Base-by-base conservation (phyloP, 345 rosid genomes). In the Dovyalis caffra region DNA sequence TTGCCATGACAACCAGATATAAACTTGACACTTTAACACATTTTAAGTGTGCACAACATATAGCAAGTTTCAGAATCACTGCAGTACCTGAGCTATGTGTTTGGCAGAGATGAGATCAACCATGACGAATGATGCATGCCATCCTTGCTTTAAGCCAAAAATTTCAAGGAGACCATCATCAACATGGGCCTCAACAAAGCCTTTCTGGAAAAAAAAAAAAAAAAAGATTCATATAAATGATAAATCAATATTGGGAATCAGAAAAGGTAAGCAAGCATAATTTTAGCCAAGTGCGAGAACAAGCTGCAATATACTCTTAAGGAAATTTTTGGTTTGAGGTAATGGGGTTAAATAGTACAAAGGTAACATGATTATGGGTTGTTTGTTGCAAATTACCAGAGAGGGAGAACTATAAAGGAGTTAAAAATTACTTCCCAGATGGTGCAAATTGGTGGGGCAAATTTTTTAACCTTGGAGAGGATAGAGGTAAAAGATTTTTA, bases 111-210 rank as follows among this genome's bases (percentile, higher is more conserved):
- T 96, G 81, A 96, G 98, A 74, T 96, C 99, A 69, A 96, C 97
- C 99, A 96, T 93, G 31, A 96, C 98, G 58, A 96, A 92, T 3
- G 98, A 95, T 62, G 99, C 98, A 86, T 95, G 99, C 98, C 99
- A 95, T 72, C 91, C 98, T 83, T 95, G 99, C 85, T 95, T 95
- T 74, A 93, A 80, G 43, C 99, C 98, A 78, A 93, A 95, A 68
- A 95, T 93, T 83, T 95, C 98, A 40, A 96, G 86, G 33, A 96
- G 87, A 64, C 99, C 98, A 81, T 96, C 99, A 81, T 90, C 97
- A 21, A 87, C 92, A 76, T 90, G 95, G 29, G 99, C 98, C 85
- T 92, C 92, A 32, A 96, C 97, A 82, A 96, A 96, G 32, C 98
- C 98, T 78, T 82, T 92, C 99, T 93, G 86, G 76, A 68, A 79